Base-by-base conservation (phyloP, 331 rosid genomes). In the Quercus phellos region DNA sequence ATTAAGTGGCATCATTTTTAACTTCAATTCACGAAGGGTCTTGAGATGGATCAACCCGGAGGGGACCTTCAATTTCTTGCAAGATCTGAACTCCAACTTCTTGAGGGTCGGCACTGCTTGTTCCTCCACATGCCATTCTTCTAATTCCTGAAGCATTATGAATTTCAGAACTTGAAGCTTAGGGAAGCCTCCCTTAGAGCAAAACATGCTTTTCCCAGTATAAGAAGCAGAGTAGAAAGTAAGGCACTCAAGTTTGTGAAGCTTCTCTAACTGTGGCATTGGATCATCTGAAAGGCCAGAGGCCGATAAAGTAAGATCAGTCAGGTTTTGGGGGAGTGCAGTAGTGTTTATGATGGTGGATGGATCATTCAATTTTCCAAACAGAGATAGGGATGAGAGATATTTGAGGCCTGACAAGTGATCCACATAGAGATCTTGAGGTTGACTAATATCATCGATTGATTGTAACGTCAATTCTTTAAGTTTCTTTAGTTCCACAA, bases 301-400 rank as follows among this genome's bases (percentile, higher is more conserved):
- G 38, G 78, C 80, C 5, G 90, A 84, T 73, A 87, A 72, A 26
- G 87, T 82, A 68, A 87, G 85, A 22, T 82, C 68, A 59, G 83
- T 74, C 8, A 84, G 83, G 51, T 17, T 79, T 59, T 30, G 1
- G 0, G 88, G 88, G 21, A 87, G 71, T 22, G 0, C 18, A 4
- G 4, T 43, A 43, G 1, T 9, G 13, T 43, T 43, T 43, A 43
- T 13, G 29, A 10, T 12, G 6, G 18, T 17, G 63, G 67, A 58
- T 68, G 10, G 12, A 30, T 51, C 22, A 4, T 19, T 10, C 53
- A 83, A 55, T n/a, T 4, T 51, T 24, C 87, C 88, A 19, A 77
- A 84, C 79, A 87, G 59, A 6, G 68, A 54, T 7, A 87, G 30
- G 79, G 63, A 76, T 51, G 83, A 69, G 51, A 87, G 86, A 4